These are phyloP conservation scores for Lobosporangium transversale DNA, from an alignment of 192 early-diverging fungal species.

Conservation along the genomic window DNA sequence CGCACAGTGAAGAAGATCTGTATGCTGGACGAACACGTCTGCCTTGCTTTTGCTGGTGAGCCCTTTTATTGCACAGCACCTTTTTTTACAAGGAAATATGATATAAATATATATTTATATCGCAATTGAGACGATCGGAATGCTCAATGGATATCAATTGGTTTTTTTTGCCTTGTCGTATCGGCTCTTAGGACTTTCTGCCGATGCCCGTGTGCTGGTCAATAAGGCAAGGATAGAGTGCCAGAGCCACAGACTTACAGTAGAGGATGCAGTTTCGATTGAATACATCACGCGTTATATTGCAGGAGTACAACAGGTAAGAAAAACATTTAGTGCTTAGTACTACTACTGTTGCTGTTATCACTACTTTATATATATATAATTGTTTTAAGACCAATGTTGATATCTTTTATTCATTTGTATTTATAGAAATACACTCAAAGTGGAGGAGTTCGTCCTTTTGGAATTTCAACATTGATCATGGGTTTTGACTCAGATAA, in stretches of 20 bases:
- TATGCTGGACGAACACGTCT: constrained; percentile 96
- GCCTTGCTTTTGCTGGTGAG: constrained; percentile 93
- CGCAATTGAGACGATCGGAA: too few species aligned
- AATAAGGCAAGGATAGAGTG: constrained; percentile 98
- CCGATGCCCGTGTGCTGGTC: constrained; percentile 95
- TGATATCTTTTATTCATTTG: too few species aligned
- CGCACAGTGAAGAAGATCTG: constrained; percentile 97
- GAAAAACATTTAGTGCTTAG: too few species aligned
- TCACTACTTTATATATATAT: too few species aligned
- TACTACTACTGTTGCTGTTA: too few species aligned
- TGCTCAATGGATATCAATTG: too few species aligned
- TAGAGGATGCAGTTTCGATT: constrained; percentile 96
- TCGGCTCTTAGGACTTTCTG: constrained; percentile 91
- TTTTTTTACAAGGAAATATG: too few species aligned
- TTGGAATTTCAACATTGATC: constrained; percentile 97
- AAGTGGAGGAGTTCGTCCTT: constrained; percentile 97
- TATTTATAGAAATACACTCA: constrained; percentile 97
- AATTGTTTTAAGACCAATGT: too few species aligned
- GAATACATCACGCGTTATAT: constrained; percentile 98
- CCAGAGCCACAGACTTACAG: constrained; percentile 95
- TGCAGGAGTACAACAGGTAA: constrained; percentile 94
- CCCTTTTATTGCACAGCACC: too few species aligned
- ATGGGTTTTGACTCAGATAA: constrained; percentile 94
- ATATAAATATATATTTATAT: too few species aligned
- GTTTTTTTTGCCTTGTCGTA: too few species aligned